Conservation (phyloP, 345 rosid species). For the Microcos paniculata region DNA sequence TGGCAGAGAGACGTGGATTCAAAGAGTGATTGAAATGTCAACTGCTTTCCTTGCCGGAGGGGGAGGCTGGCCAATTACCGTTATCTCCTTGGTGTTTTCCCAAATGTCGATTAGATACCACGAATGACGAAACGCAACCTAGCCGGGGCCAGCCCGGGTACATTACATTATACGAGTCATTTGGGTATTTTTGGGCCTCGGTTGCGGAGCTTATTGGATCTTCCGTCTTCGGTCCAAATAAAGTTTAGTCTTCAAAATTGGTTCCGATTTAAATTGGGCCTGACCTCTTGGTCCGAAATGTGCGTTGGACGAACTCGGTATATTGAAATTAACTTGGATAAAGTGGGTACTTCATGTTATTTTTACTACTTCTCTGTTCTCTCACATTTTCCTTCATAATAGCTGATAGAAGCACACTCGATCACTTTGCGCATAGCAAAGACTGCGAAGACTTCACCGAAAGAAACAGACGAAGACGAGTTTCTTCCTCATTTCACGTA, state of each 20-base stretch:
- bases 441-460: slow-evolving; percentile 3
- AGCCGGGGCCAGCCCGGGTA: too few species aligned
- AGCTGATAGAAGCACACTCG: neutral
- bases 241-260: neutral
- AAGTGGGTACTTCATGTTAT: neutral
- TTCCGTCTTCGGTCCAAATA: too few species aligned
- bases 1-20: slow-evolving; percentile 14
- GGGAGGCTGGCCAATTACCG: neutral
- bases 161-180: too few species aligned
- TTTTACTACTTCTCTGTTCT: neutral
- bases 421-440: neutral
- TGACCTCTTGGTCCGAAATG: neutral
- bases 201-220: too few species aligned
- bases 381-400: neutral
- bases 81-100: neutral
- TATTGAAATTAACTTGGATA: neutral
- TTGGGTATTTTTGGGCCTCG: too few species aligned
- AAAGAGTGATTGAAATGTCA: slow-evolving; percentile 14
- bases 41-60: neutral
- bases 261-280: neutral
- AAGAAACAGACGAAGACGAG: neutral
- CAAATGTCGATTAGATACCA: neutral
- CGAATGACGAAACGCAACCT: too few species aligned
- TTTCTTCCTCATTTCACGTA: slow-evolving; percentile 1
- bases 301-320: neutral